Percentiles rank a stretch among this genome's conserved stretches.
These are phyloP conservation scores for Colletotrichum sp. DNA, from an alignment of 2,329 filamentous ascomycete genomes.

Conservation along the genomic window DNA sequence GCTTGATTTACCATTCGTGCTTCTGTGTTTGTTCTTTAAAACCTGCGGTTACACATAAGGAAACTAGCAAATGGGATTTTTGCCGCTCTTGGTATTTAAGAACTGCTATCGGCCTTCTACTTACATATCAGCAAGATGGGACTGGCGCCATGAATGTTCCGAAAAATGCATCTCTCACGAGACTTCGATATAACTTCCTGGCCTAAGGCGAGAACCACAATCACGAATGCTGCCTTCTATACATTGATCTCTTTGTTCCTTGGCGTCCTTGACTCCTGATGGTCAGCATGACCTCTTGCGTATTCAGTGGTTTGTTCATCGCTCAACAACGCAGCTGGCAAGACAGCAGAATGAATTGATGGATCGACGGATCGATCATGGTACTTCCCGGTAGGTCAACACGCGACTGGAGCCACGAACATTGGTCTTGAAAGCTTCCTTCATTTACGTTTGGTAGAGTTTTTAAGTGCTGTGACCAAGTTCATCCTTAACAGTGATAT, in stretches of 20 bases:
- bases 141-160: too few relatives aligned
- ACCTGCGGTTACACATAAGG: not conserved
- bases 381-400: not conserved
- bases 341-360: not conserved
- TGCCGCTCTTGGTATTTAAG: accelerated
- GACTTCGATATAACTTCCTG: accelerated
- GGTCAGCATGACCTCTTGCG: accelerated
- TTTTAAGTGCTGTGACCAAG: not conserved
- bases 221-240: not conserved
- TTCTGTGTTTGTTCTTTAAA: not conserved
- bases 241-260: not conserved
- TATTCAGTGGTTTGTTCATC: not conserved
- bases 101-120: not conserved
- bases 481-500: not conserved
- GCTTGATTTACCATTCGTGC: not conserved
- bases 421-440: not conserved
- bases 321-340: not conserved
- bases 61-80: not conserved
- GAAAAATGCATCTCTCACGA: not conserved
- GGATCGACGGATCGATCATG: not conserved
- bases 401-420: not conserved
- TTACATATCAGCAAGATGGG: not conserved
- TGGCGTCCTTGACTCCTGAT: not conserved
- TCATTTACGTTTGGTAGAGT: not conserved
- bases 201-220: not conserved